Base-by-base conservation (phyloP, 2,329 filamentous ascomycete species). In the Fusarium sp. region DNA sequence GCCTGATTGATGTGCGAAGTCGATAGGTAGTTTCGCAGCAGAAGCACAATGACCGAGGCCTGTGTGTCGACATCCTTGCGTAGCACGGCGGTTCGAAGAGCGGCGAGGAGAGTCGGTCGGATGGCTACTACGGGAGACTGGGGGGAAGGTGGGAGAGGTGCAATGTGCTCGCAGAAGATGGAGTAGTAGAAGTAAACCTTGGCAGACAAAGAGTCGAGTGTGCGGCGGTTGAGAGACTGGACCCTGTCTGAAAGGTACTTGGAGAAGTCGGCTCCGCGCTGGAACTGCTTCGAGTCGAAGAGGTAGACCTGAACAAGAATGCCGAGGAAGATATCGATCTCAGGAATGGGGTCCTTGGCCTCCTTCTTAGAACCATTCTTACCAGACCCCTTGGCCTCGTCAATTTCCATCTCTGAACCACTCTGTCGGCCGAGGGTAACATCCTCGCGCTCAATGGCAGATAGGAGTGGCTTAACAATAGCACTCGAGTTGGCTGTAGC, bases 111-210 rank as follows among this genome's bases (percentile, higher is more conserved):
- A 68, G 90, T 91, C 57, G 94, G 93, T 63, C 96, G 92, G 76
- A 97, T 94, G 39, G 91, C 87, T 66, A 98, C 92, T 71, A 97
- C 89, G 6, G 94, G 92, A 9, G 94, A 97, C 75, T 93, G 91
- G 57, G 93, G 92, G 53, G 94, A 98, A 24, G 95, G 94, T 43
- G 96, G 93, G 68, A 95, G 88, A 23, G 95, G 94, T 64, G 90
- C 89, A 66, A 97, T 88, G 80, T 97, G 91, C 86, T 99, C 96
- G 83, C 92, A 93, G 85, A 98, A 98, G 74, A 98, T 86, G 24
- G 93, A 93, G 83, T 93, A 97, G 86, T 99, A 99, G 83, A 98
- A 98, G 86, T 98, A 99, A 68, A 95, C 94, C 81, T 97, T 97
- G 70, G 95, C 94, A 62, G 94, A 93, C 62, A 99, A 89, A 49